Evolutionary conservation across 2,329 filamentous ascomycete genomes (phyloP).

Genomic region (Monosporascus sp.): DNA sequence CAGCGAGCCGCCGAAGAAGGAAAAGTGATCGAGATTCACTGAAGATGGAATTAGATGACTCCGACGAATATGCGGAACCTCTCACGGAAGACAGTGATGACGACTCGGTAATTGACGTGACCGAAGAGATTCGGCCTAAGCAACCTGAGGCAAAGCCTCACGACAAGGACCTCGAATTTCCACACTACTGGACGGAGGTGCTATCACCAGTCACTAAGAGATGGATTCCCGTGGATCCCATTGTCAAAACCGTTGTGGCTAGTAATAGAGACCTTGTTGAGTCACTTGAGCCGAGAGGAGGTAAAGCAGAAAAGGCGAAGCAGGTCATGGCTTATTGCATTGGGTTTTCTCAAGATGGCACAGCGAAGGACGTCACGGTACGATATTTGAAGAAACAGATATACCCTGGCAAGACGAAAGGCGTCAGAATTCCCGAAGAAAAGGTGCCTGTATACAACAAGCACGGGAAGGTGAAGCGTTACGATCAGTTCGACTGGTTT

Average conservation of each 20-base stretch:
- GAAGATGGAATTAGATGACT: conserved; percentile 32
- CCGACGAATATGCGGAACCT: conserved; percentile 43
- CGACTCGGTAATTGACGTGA: conserved; percentile 54
- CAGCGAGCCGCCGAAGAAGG: conserved; percentile 17
- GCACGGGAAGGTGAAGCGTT: conserved; percentile 69
- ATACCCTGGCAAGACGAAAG: conserved; percentile 86
- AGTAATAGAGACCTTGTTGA: conserved; percentile 67
- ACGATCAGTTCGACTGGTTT: conserved; percentile 86
- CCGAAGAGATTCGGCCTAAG: conserved; percentile 37
- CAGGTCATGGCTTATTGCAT: conserved; percentile 89
- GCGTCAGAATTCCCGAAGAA: conserved; percentile 69
- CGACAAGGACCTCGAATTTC: conserved; percentile 74
- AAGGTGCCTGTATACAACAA: conserved; percentile 76
- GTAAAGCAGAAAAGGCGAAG: conserved; percentile 76
- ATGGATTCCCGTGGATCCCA: conserved; percentile 72
- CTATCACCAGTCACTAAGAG: conserved; percentile 76
- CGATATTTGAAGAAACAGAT: conserved; percentile 79
- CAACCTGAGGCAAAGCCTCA: conserved; percentile 44
- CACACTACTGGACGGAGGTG: conserved; percentile 91
- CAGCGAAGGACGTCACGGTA: conserved; percentile 90
- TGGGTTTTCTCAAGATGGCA: conserved; percentile 76
- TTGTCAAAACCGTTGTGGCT: conserved; percentile 64
- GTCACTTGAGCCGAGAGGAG: conserved; percentile 76
- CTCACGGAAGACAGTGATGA: conserved; percentile 51
- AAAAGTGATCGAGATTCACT: conserved; percentile 19